phyloP scores from a whole-genome alignment of 768 basidiomycete genomes.

The Astraeus odoratus region DNA sequence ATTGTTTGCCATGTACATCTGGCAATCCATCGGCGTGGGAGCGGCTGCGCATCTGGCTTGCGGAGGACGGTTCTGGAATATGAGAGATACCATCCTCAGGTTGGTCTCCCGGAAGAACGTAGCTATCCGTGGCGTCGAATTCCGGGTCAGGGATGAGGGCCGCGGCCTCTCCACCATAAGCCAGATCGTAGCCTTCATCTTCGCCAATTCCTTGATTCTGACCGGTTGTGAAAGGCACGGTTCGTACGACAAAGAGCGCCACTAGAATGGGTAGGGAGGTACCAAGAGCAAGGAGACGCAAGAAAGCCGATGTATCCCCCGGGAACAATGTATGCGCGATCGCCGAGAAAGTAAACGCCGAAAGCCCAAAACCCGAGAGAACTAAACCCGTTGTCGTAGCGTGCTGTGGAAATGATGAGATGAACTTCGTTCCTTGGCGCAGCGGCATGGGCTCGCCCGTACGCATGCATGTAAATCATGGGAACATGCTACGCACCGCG shows the following conservation, averaged over 20 bases:
- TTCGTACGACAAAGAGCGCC: constrained; percentile 69
- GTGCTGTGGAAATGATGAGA: constrained; percentile 37
- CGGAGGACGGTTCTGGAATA: background rate
- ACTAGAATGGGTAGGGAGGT: constrained; percentile 74
- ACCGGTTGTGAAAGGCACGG: constrained; percentile 42
- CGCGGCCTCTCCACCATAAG: background rate
- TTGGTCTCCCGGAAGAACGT: background rate
- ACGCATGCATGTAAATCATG: background rate
- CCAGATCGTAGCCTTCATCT: background rate
- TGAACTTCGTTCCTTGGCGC: constrained; percentile 7
- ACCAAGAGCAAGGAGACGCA: constrained; percentile 69
- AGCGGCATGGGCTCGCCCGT: background rate
- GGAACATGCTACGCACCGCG: constrained; percentile 35
- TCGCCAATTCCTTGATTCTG: constrained; percentile 24
- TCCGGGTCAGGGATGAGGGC: background rate
- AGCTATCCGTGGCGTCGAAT: background rate
- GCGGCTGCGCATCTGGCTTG: background rate
- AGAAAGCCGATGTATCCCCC: constrained; percentile 70
- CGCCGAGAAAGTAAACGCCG: constrained; percentile 83
- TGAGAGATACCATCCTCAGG: background rate
- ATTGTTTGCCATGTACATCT: constrained; percentile 48
- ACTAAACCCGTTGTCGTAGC: constrained; percentile 74
- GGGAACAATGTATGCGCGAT: constrained; percentile 67
- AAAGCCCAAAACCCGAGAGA: constrained; percentile 83
- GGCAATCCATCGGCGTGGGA: constrained; percentile 25